Evolutionary conservation across 495 filamentous ascomycete species (phyloP).

Genomic region (Cercophora sp.): DNA sequence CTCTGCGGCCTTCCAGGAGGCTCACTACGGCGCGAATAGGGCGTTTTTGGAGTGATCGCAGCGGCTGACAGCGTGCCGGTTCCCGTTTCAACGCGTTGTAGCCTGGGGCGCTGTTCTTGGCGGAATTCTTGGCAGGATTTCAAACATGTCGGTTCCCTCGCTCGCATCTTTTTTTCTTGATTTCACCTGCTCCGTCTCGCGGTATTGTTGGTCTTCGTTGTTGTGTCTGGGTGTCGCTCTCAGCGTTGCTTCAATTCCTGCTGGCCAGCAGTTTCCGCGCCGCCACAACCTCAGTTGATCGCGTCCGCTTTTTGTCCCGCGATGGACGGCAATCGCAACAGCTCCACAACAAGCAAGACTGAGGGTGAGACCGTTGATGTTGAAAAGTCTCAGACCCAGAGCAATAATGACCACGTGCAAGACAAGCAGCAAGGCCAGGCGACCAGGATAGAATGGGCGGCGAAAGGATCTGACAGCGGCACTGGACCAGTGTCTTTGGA

Average conservation of each 20-base stretch:
- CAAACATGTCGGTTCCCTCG: background rate
- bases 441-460: background rate
- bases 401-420: no score
- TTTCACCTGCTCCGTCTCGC: no score
- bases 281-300: background rate
- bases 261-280: background rate
- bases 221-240: no score
- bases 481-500: background rate
- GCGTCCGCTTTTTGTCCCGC: background rate
- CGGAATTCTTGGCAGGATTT: conserved; percentile 1
- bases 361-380: background rate
- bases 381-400: background rate
- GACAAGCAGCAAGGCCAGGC: no score
- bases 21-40: background rate
- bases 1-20: background rate
- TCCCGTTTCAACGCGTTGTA: conserved; percentile 1
- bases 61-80: conserved; percentile 8
- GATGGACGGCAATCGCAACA: background rate
- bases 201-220: background rate
- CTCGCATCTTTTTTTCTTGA: background rate
- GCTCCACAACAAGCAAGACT: no score
- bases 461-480: background rate
- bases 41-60: background rate
- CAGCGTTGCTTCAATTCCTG: no score
- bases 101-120: conserved; percentile 5